A percentile compares a stretch with the other conserved stretches of the same genome.
Evolutionary conservation across 441 rosid genomes (phyloP).

Genomic region (Adansonia madagascariensis): DNA sequence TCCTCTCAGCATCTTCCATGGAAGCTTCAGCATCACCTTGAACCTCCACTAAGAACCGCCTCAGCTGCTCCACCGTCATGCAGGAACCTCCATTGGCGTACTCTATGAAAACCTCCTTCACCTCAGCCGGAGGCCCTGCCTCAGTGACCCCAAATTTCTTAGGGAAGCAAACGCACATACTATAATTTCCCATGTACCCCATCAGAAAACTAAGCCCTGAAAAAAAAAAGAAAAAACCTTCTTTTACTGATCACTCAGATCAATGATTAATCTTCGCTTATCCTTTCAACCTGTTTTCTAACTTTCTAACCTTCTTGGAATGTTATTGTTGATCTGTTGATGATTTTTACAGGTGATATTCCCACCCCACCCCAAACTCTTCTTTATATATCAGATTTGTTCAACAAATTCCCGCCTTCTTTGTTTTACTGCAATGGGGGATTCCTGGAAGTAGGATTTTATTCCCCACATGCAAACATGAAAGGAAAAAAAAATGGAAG

Average conservation of each 20-base stretch:
- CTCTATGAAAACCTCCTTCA: slow-evolving; percentile 42
- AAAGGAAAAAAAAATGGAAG: background rate
- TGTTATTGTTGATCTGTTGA: background rate
- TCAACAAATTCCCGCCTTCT: slow-evolving; percentile 12
- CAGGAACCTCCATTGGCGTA: slow-evolving; percentile 44
- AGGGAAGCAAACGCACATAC: slow-evolving; percentile 53
- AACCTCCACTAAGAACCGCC: slow-evolving; percentile 51
- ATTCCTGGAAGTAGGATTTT: background rate
- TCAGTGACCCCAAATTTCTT: slow-evolving; percentile 51
- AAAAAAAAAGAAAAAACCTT: too few species aligned
- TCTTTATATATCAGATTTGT: slow-evolving; percentile 2
- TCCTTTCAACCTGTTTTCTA: background rate
- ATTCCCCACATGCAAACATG: background rate
- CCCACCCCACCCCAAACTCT: background rate
- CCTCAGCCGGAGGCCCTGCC: slow-evolving; percentile 51
- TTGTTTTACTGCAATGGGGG: background rate
- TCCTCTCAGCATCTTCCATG: slow-evolving; percentile 51
- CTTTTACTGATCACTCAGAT: background rate
- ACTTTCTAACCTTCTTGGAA: background rate
- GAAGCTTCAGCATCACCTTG: slow-evolving; percentile 45
- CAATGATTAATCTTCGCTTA: background rate
- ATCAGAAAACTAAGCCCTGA: background rate
- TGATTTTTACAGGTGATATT: slow-evolving; percentile 1
- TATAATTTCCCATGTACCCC: slow-evolving; percentile 51
- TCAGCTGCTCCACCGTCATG: slow-evolving; percentile 58